Conservation (phyloP, 202 grass and related monocot genomes). For the Bolboschoenoplectus hybrid region DNA sequence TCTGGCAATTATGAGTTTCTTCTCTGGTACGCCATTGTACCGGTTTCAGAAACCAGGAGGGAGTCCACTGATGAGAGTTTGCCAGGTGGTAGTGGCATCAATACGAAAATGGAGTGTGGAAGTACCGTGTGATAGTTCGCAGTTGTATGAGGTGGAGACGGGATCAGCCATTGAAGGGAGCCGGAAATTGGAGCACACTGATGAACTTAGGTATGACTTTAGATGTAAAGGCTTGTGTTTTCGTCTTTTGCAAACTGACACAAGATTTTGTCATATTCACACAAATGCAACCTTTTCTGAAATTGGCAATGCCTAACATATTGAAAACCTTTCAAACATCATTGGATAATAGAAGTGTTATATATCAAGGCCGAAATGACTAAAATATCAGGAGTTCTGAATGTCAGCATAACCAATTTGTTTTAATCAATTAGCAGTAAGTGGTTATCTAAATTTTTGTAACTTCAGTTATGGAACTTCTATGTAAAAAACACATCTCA, state of each 20-base stretch:
- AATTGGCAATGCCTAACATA: no score
- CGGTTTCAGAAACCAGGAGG: conserved; percentile 92
- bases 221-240: conserved; percentile 6
- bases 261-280: neutral
- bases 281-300: neutral
- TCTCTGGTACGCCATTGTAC: conserved; percentile 74
- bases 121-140: conserved; percentile 53
- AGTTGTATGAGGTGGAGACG: conserved; percentile 75
- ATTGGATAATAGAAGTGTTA: conserved; percentile 3
- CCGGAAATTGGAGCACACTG: conserved; percentile 71
- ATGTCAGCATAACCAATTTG: neutral
- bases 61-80: conserved; percentile 80
- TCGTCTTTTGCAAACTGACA: neutral
- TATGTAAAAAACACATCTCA: neutral
- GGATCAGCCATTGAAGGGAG: conserved; percentile 91
- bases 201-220: conserved; percentile 59
- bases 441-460: neutral
- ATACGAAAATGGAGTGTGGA: conserved; percentile 64
- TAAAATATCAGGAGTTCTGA: neutral
- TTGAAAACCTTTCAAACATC: neutral
- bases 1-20: conserved; percentile 83
- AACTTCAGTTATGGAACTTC: neutral
- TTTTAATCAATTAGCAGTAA: conserved; percentile 17
- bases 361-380: neutral
- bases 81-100: conserved; percentile 73